These are phyloP conservation scores for Solanum chmielewskii DNA, from an alignment of 257 asterid genomes.

Conservation along the genomic window DNA sequence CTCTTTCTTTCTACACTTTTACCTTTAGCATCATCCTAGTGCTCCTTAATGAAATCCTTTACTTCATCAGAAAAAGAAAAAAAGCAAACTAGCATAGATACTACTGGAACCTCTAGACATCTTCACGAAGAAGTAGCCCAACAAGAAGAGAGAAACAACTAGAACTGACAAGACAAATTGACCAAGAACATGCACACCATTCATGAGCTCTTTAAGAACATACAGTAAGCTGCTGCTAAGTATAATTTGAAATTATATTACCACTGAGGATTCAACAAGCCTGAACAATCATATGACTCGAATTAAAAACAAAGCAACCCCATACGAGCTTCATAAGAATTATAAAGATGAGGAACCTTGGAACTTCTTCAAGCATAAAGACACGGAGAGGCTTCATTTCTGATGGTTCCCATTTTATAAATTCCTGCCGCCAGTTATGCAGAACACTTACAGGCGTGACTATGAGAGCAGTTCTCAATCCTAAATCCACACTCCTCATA, in stretches of 20 bases:
- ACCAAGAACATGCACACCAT: neutral
- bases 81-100: neutral
- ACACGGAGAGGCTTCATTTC: constrained; percentile 86
- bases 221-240: neutral
- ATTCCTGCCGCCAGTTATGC: constrained; percentile 93
- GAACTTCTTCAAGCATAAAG: constrained; percentile 92
- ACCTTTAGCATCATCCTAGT: neutral
- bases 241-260: neutral
- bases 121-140: neutral
- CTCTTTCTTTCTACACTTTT: neutral
- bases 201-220: neutral
- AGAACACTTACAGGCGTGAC: constrained; percentile 93
- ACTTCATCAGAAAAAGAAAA: neutral
- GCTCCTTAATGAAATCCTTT: neutral
- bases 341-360: constrained; percentile 38
- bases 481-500: constrained; percentile 78
- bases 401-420: constrained; percentile 83
- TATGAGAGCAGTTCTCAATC: constrained; percentile 78
- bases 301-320: neutral
- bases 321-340: neutral
- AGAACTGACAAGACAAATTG: neutral
- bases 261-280: neutral
- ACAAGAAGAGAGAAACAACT: neutral
- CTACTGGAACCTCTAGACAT: neutral
- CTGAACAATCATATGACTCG: neutral